phyloP scores from a whole-genome alignment of 768 basidiomycete species.

The Lactifluus piperatus region DNA sequence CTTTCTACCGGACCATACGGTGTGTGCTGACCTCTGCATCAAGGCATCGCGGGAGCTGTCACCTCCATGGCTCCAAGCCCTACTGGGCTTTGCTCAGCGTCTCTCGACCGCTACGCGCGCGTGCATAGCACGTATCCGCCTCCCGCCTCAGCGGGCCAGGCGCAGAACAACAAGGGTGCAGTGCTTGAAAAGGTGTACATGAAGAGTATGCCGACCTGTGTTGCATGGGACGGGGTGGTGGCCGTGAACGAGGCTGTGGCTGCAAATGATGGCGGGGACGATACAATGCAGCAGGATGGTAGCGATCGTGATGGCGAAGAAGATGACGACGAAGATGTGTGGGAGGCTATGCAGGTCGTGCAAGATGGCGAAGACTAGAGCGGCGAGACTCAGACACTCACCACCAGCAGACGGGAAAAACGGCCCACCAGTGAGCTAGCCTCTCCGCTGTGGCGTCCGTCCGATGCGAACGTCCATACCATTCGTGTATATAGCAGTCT shows the following conservation, averaged over 20 bases:
- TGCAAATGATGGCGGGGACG: not conserved
- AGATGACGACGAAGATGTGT: conserved; percentile 38
- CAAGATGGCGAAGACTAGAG: conserved; percentile 29
- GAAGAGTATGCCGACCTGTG: conserved; percentile 51
- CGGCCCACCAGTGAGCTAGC: not conserved
- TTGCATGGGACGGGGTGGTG: conserved; percentile 48
- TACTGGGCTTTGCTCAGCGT: conserved; percentile 46
- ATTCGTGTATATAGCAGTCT: too few species aligned
- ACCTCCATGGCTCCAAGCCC: conserved; percentile 53
- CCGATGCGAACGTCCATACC: too few species aligned
- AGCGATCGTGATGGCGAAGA: conserved; percentile 30
- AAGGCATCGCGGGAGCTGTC: conserved; percentile 66
- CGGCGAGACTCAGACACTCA: conserved; percentile 22
- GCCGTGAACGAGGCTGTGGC: conserved; percentile 6
- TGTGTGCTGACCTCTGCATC: not conserved
- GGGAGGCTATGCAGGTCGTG: conserved; percentile 55
- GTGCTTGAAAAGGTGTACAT: conserved; percentile 57
- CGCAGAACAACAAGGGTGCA: conserved; percentile 48
- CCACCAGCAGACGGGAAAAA: conserved; percentile 25
- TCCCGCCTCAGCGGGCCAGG: conserved; percentile 38
- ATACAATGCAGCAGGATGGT: conserved; percentile 21
- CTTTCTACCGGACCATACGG: not conserved
- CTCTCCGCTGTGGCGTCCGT: not conserved
- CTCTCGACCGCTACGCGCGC: conserved; percentile 63
- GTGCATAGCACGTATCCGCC: conserved; percentile 55